phyloP scores from a whole-genome alignment of 495 filamentous ascomycete genomes.

The Hypoxylon lenormandii region DNA sequence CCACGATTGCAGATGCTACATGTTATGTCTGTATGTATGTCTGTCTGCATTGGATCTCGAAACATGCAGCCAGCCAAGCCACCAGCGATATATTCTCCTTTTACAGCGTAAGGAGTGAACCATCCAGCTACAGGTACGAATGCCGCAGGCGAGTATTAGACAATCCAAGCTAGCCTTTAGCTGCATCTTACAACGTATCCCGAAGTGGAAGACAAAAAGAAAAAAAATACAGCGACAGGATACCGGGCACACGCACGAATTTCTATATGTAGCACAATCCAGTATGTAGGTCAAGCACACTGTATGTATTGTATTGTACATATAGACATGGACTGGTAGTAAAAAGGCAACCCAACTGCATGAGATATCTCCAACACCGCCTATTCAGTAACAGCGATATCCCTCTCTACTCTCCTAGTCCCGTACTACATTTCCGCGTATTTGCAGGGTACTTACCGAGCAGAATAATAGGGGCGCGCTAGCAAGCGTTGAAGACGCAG shows the following conservation, averaged over 20 bases:
- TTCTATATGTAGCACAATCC: constrained; percentile 30
- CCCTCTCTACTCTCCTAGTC: constrained; percentile 4
- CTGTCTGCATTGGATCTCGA: too few species aligned
- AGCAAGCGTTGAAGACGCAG: constrained; percentile 13
- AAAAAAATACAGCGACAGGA: constrained; percentile 5
- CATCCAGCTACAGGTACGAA: too few species aligned
- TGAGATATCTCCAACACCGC: constrained; percentile 35
- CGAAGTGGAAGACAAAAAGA: background rate
- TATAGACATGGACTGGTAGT: constrained; percentile 33
- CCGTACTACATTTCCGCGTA: background rate
- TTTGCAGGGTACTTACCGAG: constrained; percentile 2
- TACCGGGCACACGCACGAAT: constrained; percentile 21
- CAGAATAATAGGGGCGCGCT: constrained; percentile 17
- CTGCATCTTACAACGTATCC: background rate
- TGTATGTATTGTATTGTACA: background rate
- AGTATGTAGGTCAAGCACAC: background rate
- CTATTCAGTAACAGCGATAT: constrained; percentile 25
- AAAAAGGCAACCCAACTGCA: constrained; percentile 30
- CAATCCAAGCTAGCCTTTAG: background rate
- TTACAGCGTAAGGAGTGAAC: too few species aligned
- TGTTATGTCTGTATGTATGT: too few species aligned
- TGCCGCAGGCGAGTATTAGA: background rate
- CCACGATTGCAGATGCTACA: constrained; percentile 4
- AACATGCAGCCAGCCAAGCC: too few species aligned
- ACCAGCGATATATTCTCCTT: too few species aligned